Evolutionary conservation across 192 early-diverging fungal species (phyloP), one percentile per base, ranked within the genome.

Genomic region (Coemansia nantahalensis): DNA sequence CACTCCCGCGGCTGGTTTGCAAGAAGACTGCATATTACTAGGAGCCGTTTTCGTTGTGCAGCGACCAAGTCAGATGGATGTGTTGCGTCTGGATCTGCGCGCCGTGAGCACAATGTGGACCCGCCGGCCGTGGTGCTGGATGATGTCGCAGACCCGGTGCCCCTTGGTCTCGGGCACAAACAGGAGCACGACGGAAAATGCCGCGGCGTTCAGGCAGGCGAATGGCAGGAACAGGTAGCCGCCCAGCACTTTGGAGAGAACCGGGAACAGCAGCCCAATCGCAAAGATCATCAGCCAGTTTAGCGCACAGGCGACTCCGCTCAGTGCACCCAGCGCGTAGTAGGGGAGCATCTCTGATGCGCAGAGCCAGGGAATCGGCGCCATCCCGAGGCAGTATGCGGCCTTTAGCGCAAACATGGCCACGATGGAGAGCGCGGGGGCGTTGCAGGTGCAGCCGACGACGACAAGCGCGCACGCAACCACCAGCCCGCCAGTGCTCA

Each of bases 131-230:
- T 77, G 65, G 15, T 45, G 54, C 22, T 24, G 40, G 5, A 76
- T 52, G 4, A 85, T 66, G n/a, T 87, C 83, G 24, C 85, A 83
- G 16, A 87, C 66, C 17, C 78, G 82, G 51, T 79, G 64, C 22
- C 87, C 86, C 60, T 84, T 86, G 8, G 88, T 91, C 79, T 92
- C 91, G 4, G 89, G 90, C 3, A 94, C 75, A 50, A 79, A 82
- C 40, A 79, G 48, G n/a, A 78, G 56, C 5, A 86, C 76, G 41
- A 88, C 87, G 7, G 79, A 14, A 50, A 84, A 80, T 13, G 80
- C 82, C 15, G 67, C 35, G 33, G 77, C 58, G 22, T 84, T 83
- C 39, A 90, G 47, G 2, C 62, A 56, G 1, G 80, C 77, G 65
- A 90, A 93, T 40, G 87, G 70, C 24, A 85, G 55, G 34, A 86